phyloP scores from a whole-genome alignment of 257 asterid species.

The Catharanthus roseus region DNA sequence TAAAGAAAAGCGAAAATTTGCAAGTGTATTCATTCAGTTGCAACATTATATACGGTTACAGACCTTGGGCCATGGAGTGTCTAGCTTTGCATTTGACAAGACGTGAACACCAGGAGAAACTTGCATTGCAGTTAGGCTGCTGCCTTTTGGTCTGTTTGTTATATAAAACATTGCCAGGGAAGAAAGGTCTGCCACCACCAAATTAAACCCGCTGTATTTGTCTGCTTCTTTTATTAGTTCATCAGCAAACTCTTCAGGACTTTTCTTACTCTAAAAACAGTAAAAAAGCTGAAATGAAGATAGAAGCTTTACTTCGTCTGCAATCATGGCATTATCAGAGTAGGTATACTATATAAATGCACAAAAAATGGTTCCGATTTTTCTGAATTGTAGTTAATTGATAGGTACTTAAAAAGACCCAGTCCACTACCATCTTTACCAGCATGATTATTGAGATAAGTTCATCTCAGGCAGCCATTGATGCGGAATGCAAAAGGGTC shows the following conservation, averaged over 20 bases:
- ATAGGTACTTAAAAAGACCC: no score
- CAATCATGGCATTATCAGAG: no score
- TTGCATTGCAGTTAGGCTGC: slow-evolving; percentile 27
- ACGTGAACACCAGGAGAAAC: slow-evolving; percentile 89
- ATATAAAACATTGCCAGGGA: slow-evolving; percentile 69
- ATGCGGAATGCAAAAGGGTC: no score
- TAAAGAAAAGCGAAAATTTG: no score
- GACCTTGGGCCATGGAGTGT: slow-evolving; percentile 91
- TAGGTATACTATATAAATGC: no score
- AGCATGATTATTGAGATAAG: no score
- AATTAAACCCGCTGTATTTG: slow-evolving; percentile 60
- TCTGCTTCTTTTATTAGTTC: slow-evolving; percentile 48
- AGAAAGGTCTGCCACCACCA: slow-evolving; percentile 61
- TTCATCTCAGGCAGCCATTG: no score
- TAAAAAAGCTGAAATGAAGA: not conserved
- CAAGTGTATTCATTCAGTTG: not conserved
- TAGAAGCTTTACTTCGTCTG: no score
- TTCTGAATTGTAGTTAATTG: no score
- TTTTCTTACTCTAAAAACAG: slow-evolving; percentile 41
- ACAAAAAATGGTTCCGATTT: no score
- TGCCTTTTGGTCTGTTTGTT: slow-evolving; percentile 59
- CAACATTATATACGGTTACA: not conserved
- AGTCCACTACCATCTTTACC: no score
- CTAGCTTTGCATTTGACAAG: slow-evolving; percentile 67
- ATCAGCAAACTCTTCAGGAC: slow-evolving; percentile 59